Conservation (phyloP, 1,284 basidiomycete species). For the Boletellus deceptivus region DNA sequence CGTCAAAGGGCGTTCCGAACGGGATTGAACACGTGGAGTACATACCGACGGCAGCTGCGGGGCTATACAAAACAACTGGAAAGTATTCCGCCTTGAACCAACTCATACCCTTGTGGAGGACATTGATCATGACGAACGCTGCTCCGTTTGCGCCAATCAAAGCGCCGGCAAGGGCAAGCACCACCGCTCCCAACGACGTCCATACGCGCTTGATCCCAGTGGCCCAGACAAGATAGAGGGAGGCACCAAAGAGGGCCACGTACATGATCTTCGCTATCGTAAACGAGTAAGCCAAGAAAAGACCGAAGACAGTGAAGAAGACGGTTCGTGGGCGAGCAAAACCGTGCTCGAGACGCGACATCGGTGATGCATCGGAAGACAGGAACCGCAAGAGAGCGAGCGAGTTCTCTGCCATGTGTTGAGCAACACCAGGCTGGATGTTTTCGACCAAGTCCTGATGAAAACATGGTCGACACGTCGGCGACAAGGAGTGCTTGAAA, state of each 20-base stretch:
- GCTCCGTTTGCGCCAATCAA: constrained; percentile 68
- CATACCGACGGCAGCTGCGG: constrained; percentile 67
- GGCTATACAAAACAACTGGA: constrained; percentile 75
- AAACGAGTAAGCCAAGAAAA: constrained; percentile 75
- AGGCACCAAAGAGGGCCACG: constrained; percentile 45
- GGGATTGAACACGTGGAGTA: constrained; percentile 1
- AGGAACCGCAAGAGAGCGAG: constrained; percentile 82
- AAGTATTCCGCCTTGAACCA: constrained; percentile 82
- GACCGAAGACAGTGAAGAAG: constrained; percentile 74
- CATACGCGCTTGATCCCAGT: constrained; percentile 29
- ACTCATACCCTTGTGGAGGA: constrained; percentile 67
- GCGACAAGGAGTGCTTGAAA: constrained; percentile 1
- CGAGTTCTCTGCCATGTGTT: constrained; percentile 93
- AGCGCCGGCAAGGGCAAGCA: constrained; percentile 53
- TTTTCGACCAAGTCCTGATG: constrained; percentile 75
- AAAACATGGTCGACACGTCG: constrained; percentile 6
- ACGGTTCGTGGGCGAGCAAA: constrained; percentile 64
- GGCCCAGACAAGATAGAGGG: constrained; percentile 44
- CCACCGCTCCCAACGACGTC: constrained; percentile 42
- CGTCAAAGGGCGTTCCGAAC: constrained; percentile 15
- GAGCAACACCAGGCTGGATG: constrained; percentile 75
- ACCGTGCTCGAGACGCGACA: constrained; percentile 58
- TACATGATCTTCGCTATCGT: constrained; percentile 73
- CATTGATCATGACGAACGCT: constrained; percentile 67
- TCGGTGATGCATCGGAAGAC: constrained; percentile 63